Conservation (phyloP, 495 filamentous ascomycete species). For the Penicillium egyptiacum region DNA sequence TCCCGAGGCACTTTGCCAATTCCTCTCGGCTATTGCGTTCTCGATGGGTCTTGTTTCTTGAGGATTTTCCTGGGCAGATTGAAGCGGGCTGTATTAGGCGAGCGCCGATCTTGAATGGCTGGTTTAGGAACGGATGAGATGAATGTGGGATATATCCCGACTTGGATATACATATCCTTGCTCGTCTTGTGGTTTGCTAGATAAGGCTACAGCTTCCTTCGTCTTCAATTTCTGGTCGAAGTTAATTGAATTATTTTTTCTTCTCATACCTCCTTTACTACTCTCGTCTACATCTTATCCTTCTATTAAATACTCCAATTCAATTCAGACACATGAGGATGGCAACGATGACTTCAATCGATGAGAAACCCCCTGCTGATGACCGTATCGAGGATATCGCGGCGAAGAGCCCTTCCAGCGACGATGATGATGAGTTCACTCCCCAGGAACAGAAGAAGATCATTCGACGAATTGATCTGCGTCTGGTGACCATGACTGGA, state of each 20-base stretch:
- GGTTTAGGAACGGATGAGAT: neutral
- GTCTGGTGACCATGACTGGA: constrained; percentile 63
- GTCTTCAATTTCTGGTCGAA: neutral
- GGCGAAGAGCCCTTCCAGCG: constrained; percentile 14
- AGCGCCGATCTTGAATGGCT: neutral
- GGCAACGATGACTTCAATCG: constrained; percentile 3
- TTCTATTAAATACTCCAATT: neutral
- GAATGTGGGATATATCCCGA: neutral
- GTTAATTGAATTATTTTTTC: neutral
- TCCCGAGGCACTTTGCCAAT: constrained; percentile 20
- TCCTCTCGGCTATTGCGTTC: constrained; percentile 23
- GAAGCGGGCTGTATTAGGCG: constrained; percentile 1
- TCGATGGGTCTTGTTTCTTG: neutral
- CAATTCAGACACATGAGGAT: neutral
- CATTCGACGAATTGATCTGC: constrained; percentile 60
- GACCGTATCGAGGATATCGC: constrained; percentile 36
- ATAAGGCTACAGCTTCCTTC: neutral
- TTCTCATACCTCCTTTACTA: neutral
- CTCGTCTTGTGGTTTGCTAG: neutral
- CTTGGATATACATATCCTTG: constrained; percentile 6
- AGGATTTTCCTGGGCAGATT: neutral
- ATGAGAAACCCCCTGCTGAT: constrained; percentile 30
- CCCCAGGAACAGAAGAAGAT: constrained; percentile 44
- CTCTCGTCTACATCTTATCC: neutral
- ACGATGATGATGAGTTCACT: constrained; percentile 40